A percentile compares a stretch with the other conserved stretches of the same genome.
phyloP scores from a whole-genome alignment of 257 asterid genomes.

The Solanum verrucosum region DNA sequence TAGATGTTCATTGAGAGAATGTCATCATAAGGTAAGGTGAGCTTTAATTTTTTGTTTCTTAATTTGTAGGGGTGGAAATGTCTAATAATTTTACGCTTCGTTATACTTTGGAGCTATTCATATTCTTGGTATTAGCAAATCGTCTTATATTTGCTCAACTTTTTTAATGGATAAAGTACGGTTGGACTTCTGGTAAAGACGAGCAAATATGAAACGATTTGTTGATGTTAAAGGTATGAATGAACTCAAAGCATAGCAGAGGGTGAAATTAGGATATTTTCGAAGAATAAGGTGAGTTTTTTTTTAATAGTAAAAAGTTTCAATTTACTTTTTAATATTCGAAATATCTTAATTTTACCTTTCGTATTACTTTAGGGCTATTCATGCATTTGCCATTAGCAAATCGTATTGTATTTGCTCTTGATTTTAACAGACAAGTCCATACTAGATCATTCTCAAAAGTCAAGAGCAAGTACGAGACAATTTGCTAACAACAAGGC shows the following conservation, averaged over 20 bases:
- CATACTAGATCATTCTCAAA: neutral
- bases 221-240: neutral
- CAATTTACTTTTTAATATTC: neutral
- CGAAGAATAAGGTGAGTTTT: neutral
- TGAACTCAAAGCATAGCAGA: neutral
- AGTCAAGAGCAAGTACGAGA: neutral
- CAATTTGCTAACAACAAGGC: neutral
- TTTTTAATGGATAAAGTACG: neutral
- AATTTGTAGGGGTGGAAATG: neutral
- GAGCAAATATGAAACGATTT: neutral
- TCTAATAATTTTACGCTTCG: neutral
- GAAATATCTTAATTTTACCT: neutral
- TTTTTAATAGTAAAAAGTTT: neutral
- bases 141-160: neutral
- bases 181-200: neutral
- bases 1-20: constrained; percentile 56
- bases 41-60: constrained; percentile 6
- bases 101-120: neutral
- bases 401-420: neutral
- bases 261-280: neutral
- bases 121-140: neutral
- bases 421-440: neutral
- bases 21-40: constrained; percentile 92
- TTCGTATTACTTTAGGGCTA: neutral
- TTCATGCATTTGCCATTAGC: neutral